These are phyloP conservation scores for Teratosphaeria gauchensis DNA, from an alignment of 2,329 filamentous ascomycete genomes.

Conservation along the genomic window DNA sequence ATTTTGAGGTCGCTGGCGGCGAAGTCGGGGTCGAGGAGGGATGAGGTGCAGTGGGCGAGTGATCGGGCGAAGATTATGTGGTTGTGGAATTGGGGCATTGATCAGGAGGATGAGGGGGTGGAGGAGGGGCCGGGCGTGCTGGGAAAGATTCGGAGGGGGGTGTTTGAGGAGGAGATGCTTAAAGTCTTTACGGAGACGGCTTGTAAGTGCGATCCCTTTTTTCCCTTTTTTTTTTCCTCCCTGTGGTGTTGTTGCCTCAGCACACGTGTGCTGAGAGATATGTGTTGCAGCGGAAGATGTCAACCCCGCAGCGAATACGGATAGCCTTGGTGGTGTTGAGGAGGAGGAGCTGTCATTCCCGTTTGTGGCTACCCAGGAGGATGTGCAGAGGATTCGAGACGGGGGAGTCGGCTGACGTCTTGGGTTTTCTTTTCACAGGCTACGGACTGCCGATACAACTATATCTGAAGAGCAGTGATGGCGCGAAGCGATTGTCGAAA, in stretches of 20 bases:
- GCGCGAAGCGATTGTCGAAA: constrained; percentile 38
- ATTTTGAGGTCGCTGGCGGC: constrained; percentile 46
- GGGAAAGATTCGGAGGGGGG: constrained; percentile 49
- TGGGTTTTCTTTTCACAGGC: constrained; percentile 31
- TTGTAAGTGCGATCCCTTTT: constrained; percentile 22
- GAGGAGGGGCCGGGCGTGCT: constrained; percentile 39
- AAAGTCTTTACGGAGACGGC: constrained; percentile 49
- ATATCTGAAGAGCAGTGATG: constrained; percentile 49
- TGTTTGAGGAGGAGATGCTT: constrained; percentile 61
- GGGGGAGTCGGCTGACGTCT: constrained; percentile 8
- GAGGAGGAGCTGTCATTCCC: constrained; percentile 12
- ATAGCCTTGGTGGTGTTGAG: constrained; percentile 9
- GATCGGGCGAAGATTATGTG: constrained; percentile 59
- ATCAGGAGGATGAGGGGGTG: constrained; percentile 28
- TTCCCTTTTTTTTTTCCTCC: background rate
- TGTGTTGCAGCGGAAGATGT: constrained; percentile 14
- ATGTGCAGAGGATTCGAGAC: constrained; percentile 1
- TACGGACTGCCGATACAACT: constrained; percentile 48
- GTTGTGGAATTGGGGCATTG: constrained; percentile 62
- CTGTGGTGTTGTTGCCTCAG: background rate
- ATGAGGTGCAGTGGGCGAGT: constrained; percentile 55
- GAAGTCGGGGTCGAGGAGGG: constrained; percentile 34
- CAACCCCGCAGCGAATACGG: constrained; percentile 14
- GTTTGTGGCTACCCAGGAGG: constrained; percentile 10
- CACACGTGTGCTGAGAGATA: background rate